A percentile compares a stretch with the other conserved stretches of the same genome.
Evolutionary conservation across 257 asterid species (phyloP).

Genomic region (Ajuga chamaepitys): DNA sequence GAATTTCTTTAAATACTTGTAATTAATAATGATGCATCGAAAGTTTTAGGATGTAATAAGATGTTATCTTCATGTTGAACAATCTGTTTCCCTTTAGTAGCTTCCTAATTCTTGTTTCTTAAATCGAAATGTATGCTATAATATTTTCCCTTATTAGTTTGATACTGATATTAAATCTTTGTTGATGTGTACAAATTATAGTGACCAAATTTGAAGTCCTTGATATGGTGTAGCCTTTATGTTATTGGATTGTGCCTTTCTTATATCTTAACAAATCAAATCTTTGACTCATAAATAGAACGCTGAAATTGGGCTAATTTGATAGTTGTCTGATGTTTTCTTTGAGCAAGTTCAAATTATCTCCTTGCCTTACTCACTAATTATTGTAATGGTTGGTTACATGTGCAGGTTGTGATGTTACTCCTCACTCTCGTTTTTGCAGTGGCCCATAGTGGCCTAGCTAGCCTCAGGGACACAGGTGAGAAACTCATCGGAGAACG

Average conservation of each 20-base stretch:
- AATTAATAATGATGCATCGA: too few species aligned
- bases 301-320: not conserved
- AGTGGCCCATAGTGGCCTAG: slow-evolving; percentile 90
- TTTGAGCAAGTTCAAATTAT: not conserved
- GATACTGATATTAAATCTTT: not conserved
- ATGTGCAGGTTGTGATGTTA: slow-evolving; percentile 71
- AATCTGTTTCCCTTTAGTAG: not conserved
- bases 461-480: slow-evolving; percentile 92
- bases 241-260: not conserved
- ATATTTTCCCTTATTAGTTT: not conserved
- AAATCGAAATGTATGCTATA: not conserved
- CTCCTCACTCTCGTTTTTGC: slow-evolving; percentile 71
- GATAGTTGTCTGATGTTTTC: not conserved
- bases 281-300: not conserved
- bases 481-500: slow-evolving; percentile 95
- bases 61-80: not conserved
- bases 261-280: not conserved
- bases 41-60: too few species aligned
- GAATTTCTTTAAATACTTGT: too few species aligned
- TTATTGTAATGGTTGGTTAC: not conserved
- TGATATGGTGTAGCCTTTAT: not conserved
- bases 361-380: not conserved
- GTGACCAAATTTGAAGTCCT: too few species aligned
- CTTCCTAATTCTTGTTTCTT: not conserved
- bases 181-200: too few species aligned